These are phyloP conservation scores for Pyrenophora tritici-repentis DNA, from an alignment of 2,329 filamentous ascomycete genomes.

Conservation along the genomic window DNA sequence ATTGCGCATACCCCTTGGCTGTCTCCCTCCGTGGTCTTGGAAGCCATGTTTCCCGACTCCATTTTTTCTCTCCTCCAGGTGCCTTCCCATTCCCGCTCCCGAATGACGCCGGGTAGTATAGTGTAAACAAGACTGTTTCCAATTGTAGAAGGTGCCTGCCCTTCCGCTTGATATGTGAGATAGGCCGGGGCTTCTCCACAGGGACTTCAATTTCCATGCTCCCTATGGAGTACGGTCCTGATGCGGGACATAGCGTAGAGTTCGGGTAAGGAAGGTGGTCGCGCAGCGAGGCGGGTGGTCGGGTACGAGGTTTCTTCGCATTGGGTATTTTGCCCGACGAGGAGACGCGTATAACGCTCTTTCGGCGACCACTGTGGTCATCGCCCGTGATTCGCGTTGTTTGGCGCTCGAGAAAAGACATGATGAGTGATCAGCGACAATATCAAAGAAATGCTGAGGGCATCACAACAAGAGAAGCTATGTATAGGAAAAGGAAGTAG, in stretches of 20 bases:
- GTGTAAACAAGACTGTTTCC: slow-evolving; percentile 65
- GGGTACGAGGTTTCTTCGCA: slow-evolving; percentile 55
- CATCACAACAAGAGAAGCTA: slow-evolving; percentile 7
- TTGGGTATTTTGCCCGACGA: slow-evolving; percentile 45
- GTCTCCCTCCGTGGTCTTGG: slow-evolving; percentile 61
- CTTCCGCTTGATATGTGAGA: slow-evolving; percentile 58
- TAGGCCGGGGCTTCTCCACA: slow-evolving; percentile 52
- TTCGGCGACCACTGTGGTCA: slow-evolving; percentile 24
- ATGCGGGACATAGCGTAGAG: slow-evolving; percentile 55
- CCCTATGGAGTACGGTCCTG: slow-evolving; percentile 57
- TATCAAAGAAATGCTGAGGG: not conserved
- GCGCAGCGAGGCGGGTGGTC: slow-evolving; percentile 54
- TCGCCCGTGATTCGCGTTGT: slow-evolving; percentile 37
- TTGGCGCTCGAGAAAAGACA: slow-evolving; percentile 36
- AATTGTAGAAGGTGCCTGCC: slow-evolving; percentile 56
- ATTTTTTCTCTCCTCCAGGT: slow-evolving; percentile 50
- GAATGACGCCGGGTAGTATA: slow-evolving; percentile 67
- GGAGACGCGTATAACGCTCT: slow-evolving; percentile 19
- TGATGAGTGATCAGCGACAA: slow-evolving; percentile 9
- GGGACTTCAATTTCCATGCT: slow-evolving; percentile 62
- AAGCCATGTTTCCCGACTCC: slow-evolving; percentile 65
- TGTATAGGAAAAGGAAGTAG: not conserved
- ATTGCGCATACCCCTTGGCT: slow-evolving; percentile 66
- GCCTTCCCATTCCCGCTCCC: slow-evolving; percentile 47
- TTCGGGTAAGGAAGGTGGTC: slow-evolving; percentile 54